phyloP scores from a whole-genome alignment of 176 grass and related monocot species.

The Typha latifolia region DNA sequence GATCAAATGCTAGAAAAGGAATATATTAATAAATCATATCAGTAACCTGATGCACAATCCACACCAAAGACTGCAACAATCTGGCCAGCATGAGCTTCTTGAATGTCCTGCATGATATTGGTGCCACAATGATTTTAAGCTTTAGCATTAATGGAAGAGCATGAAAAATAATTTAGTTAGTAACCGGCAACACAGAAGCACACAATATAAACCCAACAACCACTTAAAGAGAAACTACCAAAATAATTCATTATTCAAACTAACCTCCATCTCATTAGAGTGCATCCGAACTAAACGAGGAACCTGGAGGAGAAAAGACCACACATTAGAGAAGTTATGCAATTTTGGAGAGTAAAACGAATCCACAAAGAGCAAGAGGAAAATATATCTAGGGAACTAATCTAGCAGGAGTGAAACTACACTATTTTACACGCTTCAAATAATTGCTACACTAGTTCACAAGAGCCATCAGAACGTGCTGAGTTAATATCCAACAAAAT shows the following conservation, averaged over 20 bases:
- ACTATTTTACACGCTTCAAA: too few species aligned
- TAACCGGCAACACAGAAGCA: conserved; percentile 4
- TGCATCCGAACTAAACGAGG: conserved; percentile 98
- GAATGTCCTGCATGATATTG: conserved; percentile 70
- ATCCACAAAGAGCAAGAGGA: background rate
- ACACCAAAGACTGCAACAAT: conserved; percentile 99
- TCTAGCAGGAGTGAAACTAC: too few species aligned
- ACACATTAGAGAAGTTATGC: conserved; percentile 17
- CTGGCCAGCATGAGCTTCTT: conserved; percentile 93
- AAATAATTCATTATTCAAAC: conserved; percentile 10
- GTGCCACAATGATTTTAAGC: background rate
- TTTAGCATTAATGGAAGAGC: background rate
- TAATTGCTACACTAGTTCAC: too few species aligned
- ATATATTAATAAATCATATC: background rate
- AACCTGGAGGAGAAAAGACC: conserved; percentile 39
- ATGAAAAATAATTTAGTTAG: conserved; percentile 1
- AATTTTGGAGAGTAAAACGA: background rate
- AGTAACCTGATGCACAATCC: conserved; percentile 77
- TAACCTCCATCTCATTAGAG: conserved; percentile 94
- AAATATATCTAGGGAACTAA: background rate
- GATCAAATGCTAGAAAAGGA: background rate
- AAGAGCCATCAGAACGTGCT: too few species aligned
- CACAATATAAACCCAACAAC: background rate
- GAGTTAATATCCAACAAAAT: too few species aligned
- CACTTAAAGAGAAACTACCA: conserved; percentile 13